A percentile compares a stretch with the other conserved stretches of the same genome.
Evolutionary conservation across 2,329 filamentous ascomycete species (phyloP).

Genomic region (Hymenotorrendiella dingleyae): DNA sequence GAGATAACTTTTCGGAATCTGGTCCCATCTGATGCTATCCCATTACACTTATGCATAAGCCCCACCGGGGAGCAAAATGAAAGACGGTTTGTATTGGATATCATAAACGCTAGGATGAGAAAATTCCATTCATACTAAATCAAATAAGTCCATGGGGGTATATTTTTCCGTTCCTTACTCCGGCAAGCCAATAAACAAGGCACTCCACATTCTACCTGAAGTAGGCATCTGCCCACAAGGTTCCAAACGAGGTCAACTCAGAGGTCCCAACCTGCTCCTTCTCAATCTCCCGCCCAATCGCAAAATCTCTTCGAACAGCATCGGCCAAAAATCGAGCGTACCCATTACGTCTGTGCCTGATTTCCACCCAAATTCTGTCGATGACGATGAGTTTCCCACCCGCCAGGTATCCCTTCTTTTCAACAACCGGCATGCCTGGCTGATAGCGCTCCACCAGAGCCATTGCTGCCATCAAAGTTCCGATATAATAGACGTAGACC

Average conservation of each 20-base stretch:
- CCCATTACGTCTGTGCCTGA: conserved; percentile 47
- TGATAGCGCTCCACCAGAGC: conserved; percentile 13
- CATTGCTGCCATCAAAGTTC: conserved; percentile 9
- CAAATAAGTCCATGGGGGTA: too few relatives aligned
- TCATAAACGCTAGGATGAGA: too few relatives aligned
- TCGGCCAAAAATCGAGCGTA: conserved; percentile 53
- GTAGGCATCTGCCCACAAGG: background rate
- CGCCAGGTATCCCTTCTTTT: background rate
- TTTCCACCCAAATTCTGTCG: conserved; percentile 60
- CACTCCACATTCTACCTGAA: background rate
- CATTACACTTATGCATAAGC: too few relatives aligned
- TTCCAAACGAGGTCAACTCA: conserved; percentile 54
- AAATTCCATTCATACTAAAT: too few relatives aligned
- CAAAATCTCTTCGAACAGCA: conserved; percentile 45
- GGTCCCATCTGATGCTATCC: too few relatives aligned
- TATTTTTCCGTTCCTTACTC: background rate
- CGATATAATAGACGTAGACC: conserved; percentile 18
- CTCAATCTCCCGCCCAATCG: conserved; percentile 47
- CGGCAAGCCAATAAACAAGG: background rate
- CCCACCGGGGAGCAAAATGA: too few relatives aligned
- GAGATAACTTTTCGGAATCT: too few relatives aligned
- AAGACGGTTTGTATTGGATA: too few relatives aligned
- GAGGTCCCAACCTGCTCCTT: conserved; percentile 56
- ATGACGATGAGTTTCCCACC: conserved; percentile 45
- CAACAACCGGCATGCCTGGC: background rate